Conservation (phyloP, 1,139 yeast genomes). For the Diutina siamensis region DNA sequence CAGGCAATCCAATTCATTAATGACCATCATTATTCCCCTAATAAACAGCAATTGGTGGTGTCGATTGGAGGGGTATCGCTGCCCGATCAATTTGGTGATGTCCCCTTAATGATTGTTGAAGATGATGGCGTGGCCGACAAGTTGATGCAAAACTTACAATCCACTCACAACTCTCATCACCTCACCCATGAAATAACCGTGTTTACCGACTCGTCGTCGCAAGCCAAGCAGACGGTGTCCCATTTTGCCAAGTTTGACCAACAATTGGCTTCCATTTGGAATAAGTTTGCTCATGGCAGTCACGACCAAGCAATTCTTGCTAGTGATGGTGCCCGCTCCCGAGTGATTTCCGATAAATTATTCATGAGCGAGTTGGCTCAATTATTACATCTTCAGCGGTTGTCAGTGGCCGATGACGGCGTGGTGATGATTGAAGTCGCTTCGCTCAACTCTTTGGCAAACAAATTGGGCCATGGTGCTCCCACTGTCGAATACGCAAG, state of each 20-base stretch:
- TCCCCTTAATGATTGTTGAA: neutral
- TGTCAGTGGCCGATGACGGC: neutral
- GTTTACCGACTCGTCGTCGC: neutral
- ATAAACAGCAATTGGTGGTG: neutral
- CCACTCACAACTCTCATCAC: neutral
- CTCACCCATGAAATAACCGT: neutral
- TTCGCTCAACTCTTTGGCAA: neutral
- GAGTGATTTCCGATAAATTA: neutral
- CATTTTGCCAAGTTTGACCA: neutral
- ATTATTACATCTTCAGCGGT: neutral
- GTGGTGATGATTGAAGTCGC: slow-evolving; percentile 2
- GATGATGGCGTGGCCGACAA: neutral
- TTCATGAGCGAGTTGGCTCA: slow-evolving; percentile 1
- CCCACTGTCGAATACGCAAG: slow-evolving; percentile 1
- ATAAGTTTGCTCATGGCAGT: neutral
- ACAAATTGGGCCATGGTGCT: neutral
- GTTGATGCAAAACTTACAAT: neutral
- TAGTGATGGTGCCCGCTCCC: neutral
- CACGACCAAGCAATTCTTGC: neutral
- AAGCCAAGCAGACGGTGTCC: neutral
- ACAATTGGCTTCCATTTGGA: neutral
- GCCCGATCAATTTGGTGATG: neutral
- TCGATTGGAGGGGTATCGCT: neutral
- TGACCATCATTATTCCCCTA: neutral
- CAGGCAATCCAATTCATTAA: neutral